These are phyloP conservation scores for Platanthera zijinensis DNA, from an alignment of 106 monocot species.

Conservation along the genomic window DNA sequence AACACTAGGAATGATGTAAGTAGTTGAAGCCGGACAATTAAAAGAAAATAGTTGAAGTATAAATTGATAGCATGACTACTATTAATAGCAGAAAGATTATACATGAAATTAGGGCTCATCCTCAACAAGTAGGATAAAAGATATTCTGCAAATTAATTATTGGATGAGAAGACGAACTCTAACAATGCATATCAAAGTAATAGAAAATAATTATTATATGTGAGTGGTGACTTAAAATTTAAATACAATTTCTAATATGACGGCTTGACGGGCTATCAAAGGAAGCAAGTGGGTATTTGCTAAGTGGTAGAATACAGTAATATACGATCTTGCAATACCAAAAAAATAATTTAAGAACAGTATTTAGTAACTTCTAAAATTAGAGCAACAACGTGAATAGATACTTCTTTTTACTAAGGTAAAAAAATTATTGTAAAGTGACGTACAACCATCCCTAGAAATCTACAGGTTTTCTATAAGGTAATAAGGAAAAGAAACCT, in stretches of 20 bases:
- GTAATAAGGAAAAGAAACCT: too few species aligned
- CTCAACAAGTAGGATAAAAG: neutral
- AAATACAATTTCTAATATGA: neutral
- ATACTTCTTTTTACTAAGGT: too few species aligned
- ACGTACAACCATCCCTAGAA: too few species aligned
- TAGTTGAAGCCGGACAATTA: neutral
- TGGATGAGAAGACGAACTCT: neutral
- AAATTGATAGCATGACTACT: neutral
- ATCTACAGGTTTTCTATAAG: too few species aligned
- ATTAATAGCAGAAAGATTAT: neutral
- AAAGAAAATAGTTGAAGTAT: neutral
- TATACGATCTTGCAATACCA: neutral
- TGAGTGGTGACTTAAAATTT: neutral
- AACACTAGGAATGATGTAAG: neutral
- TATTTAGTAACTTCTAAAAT: neutral
- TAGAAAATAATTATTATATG: neutral
- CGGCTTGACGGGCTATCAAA: too few species aligned
- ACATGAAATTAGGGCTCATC: neutral
- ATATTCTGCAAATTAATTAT: neutral
- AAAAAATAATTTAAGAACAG: neutral
- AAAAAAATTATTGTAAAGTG: too few species aligned
- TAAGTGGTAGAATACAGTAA: neutral
- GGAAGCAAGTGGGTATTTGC: neutral
- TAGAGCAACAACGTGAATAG: too few species aligned
- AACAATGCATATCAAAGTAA: neutral